phyloP scores from a whole-genome alignment of 192 early-diverging fungal genomes.

The Linnemannia exigua region DNA sequence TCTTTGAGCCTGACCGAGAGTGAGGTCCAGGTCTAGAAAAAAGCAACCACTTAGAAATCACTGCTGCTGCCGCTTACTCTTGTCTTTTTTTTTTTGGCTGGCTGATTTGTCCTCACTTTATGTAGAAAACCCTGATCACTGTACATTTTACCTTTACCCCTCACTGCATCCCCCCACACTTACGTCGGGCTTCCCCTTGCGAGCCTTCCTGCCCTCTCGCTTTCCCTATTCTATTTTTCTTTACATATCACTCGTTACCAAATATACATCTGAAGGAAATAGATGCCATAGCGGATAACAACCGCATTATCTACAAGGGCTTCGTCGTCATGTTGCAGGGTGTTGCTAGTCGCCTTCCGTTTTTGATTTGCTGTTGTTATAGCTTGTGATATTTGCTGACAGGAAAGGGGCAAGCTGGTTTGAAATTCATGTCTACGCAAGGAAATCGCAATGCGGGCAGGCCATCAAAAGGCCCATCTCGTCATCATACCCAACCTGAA shows the following conservation, averaged over 20 bases:
- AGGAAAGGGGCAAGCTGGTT: not conserved
- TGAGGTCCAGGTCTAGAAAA: slow-evolving; percentile 32
- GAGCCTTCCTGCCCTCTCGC: not conserved
- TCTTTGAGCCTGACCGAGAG: slow-evolving; percentile 27
- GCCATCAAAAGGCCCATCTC: slow-evolving; percentile 33
- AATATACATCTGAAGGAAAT: slow-evolving; percentile 1
- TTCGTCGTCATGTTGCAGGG: too few relatives aligned
- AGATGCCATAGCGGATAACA: not conserved
- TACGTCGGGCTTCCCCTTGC: not conserved
- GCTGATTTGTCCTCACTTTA: not conserved
- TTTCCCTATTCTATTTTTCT: not conserved
- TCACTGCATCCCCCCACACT: not conserved
- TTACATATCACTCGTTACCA: not conserved
- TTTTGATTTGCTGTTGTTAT: not conserved
- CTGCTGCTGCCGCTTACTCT: not conserved
- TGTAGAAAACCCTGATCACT: not conserved
- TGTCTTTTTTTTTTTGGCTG: not conserved
- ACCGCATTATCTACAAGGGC: too few relatives aligned
- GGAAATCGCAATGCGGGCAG: slow-evolving; percentile 33
- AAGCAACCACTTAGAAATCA: not conserved
- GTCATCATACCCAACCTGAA: slow-evolving; percentile 33
- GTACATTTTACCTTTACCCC: not conserved
- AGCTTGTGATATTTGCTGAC: not conserved
- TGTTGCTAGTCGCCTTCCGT: too few relatives aligned
- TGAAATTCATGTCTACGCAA: slow-evolving; percentile 14